phyloP scores from a whole-genome alignment of 495 filamentous ascomycete species.

The Talaromyces proteolyticus region DNA sequence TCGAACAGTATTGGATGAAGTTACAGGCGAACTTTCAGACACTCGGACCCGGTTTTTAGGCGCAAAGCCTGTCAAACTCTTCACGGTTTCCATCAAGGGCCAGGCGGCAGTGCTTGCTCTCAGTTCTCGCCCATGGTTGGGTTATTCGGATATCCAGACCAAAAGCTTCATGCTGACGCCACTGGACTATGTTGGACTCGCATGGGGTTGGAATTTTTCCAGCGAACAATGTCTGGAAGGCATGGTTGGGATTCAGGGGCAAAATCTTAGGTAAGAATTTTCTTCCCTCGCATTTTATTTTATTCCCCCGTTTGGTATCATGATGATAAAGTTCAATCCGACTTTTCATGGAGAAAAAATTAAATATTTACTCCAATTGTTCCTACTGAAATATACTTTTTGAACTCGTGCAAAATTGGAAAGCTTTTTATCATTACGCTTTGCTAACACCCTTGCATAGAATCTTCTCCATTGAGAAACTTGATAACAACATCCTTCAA shows the following conservation, averaged over 20 bases:
- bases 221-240: constrained; percentile 90
- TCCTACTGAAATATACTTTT: constrained; percentile 55
- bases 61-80: constrained; percentile 79
- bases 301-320: constrained; percentile 36
- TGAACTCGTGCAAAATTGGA: not conserved
- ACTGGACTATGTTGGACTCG: constrained; percentile 77
- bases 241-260: constrained; percentile 91
- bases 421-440: constrained; percentile 10
- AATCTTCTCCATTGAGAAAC: constrained; percentile 84
- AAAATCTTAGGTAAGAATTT: constrained; percentile 76
- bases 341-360: constrained; percentile 47
- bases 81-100: constrained; percentile 76
- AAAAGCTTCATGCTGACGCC: constrained; percentile 88
- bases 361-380: constrained; percentile 61
- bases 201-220: constrained; percentile 94
- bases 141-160: constrained; percentile 78
- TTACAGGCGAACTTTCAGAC: constrained; percentile 90
- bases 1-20: constrained; percentile 86
- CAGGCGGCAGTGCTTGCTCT: constrained; percentile 85
- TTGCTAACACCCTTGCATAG: constrained; percentile 31
- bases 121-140: constrained; percentile 87
- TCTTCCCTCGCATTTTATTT: constrained; percentile 6
- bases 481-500: constrained; percentile 81
- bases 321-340: constrained; percentile 64
- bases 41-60: constrained; percentile 92